Evolutionary conservation across 768 basidiomycete species (phyloP), one percentile per base, ranked within the genome.

Genomic region (Lactarius evosmus): DNA sequence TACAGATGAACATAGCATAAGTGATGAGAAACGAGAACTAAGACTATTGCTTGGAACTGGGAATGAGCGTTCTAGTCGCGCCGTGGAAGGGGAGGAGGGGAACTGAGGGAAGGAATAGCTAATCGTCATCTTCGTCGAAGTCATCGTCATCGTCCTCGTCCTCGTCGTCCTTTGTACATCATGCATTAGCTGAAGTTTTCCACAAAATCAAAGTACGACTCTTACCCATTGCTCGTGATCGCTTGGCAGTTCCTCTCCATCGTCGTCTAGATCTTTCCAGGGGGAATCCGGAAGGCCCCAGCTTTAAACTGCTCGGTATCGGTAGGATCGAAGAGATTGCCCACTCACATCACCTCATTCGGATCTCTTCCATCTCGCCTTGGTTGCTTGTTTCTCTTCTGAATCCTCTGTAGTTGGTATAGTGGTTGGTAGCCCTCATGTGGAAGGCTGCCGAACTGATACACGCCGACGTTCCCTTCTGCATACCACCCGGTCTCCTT

Each of bases 401-500:
- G 58, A 27, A 65, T 50, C 16, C 7, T 41, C 7, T 60, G 53
- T 17, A 65, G 25, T 4, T 65, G 29, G 59, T 41, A 65, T 59
- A 65, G 32, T 22, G 63, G 63, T 19, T 56, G 34, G 46, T 56
- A 65, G 7, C 12, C 58, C 27, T 44, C 63, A 8, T 50, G 50
- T 16, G 54, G 46, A 51, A 60, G 63, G 36, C 63, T 60, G 22
- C 63, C 63, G 22, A 65, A 65, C 30, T 65, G 63, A 9, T 65
- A 56, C 17, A 65, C 53, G 33, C 63, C 63, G 16, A 60, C 32
- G 63, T 65, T 60, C 16, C 63, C 63, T 40, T 65, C 63, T 29
- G 63, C 58, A 25, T 65, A 65, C 63, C 63, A 65, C 11, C 63
- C 63, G 7, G 54, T 51, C 32, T 60, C 58, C 32, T 27, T 14